Conservation (phyloP, 306 rosid species). For the Cicer yamashitae region DNA sequence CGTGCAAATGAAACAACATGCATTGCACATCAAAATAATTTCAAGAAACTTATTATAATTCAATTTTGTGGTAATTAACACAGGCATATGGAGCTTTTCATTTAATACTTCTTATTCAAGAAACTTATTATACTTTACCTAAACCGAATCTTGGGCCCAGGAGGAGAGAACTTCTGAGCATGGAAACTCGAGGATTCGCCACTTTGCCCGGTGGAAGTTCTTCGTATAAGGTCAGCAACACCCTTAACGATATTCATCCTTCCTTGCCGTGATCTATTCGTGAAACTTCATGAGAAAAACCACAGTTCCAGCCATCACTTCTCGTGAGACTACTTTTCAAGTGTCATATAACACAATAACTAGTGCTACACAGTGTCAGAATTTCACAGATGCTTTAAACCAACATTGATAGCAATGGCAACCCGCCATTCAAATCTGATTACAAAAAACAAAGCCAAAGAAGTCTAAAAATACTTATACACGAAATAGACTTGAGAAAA, state of each 20-base stretch:
- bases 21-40: conserved; percentile 18
- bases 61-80: not conserved
- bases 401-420: not conserved
- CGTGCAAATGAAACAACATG: conserved; percentile 20
- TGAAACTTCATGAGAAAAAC: conserved; percentile 49
- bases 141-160: conserved; percentile 82
- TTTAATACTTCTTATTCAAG: not conserved
- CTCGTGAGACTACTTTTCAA: conserved; percentile 39
- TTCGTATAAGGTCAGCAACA: conserved; percentile 94
- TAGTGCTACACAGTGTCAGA: conserved; percentile 2
- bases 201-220: conserved; percentile 74
- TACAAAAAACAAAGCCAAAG: not conserved
- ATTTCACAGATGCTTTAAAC: conserved; percentile 21
- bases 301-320: conserved; percentile 56
- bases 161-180: conserved; percentile 63
- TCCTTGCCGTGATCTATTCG: conserved; percentile 45
- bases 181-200: conserved; percentile 75
- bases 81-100: not conserved
- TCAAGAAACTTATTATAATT: conserved; percentile 2
- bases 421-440: conserved; percentile 15
- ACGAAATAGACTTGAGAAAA: conserved; percentile 24
- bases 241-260: conserved; percentile 97
- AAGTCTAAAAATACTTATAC: conserved; percentile 28
- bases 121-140: conserved; percentile 55
- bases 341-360: conserved; percentile 39